Evolutionary conservation across 139 green algal species (phyloP), one percentile per base, ranked within the genome.

Genomic region (Chlorella vulgaris): DNA sequence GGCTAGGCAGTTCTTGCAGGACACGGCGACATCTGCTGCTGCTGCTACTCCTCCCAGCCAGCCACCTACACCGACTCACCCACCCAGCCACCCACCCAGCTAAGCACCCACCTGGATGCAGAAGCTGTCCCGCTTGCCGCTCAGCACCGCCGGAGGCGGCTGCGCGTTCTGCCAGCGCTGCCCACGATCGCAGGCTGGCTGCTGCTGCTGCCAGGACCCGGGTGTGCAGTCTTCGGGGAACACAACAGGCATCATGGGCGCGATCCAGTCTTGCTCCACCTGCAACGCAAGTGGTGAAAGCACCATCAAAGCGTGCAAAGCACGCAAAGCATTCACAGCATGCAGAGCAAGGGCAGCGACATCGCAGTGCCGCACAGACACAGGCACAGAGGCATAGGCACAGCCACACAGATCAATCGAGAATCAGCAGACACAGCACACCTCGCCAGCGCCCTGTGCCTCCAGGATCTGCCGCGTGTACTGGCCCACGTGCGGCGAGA

Each of bases 151-250:
- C 15, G 58, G 28, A 19, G 74, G 74, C 74, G 58, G 38, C 58
- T 26, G 24, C 63, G 36, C 43, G 21, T 18, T 1, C 31, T 31
- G 47, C 77, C 77, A 83, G 29, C 22, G 15, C 40, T 19, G 24
- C 28, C 31, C 38, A 24, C 77, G 65, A 31, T 67, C 29, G 69
- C 80, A 84, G 26, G 80, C 80, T 2, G 80, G 80, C 22, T 61
- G 38, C 55, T n/a, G 33, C 58, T n/a, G 15, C 58, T 69, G 53
- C 80, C 80, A 84, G 42, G 8, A 39, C 31, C 42, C 58, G 1
- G 39, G 51, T n/a, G 31, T 29, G 76, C 83, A 87, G 26, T 87
- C 83, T 74, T 87, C 83, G 0, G 66, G 76, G 66, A 76, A 87
- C 19, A 84, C 31, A 38, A 87, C 77, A 7, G 83, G 83, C 68